Percentiles rank a stretch among this genome's conserved stretches.
Conservation (phyloP, 2,329 filamentous ascomycete species). For the Bisporella sp. region DNA sequence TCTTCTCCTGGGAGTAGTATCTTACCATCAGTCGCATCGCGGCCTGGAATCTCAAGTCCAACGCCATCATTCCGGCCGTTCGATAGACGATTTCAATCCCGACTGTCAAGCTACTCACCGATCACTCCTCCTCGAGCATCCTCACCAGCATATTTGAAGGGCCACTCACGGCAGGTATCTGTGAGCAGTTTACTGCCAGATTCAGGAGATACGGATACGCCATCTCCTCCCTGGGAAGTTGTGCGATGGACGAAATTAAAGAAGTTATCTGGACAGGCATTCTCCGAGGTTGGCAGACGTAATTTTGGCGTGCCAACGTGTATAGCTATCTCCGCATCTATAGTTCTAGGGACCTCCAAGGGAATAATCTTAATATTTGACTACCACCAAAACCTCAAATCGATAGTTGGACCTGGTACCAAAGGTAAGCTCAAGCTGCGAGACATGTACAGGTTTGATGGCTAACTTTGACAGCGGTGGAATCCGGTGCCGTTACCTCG, state of each 20-base stretch:
- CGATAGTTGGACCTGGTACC: constrained; percentile 87
- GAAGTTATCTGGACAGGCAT: constrained; percentile 82
- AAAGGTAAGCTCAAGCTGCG: constrained; percentile 54
- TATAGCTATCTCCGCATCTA: constrained; percentile 77
- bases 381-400: constrained; percentile 91
- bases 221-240: constrained; percentile 88
- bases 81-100: constrained; percentile 87
- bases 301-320: constrained; percentile 92
- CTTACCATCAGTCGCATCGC: constrained; percentile 61
- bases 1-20: constrained; percentile 70
- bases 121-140: constrained; percentile 56
- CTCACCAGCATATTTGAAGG: constrained; percentile 64
- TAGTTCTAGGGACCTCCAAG: constrained; percentile 88
- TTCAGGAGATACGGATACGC: constrained; percentile 58
- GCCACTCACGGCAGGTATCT: constrained; percentile 76
- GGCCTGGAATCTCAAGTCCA: constrained; percentile 59
- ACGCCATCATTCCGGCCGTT: constrained; percentile 87
- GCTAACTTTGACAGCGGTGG: constrained; percentile 58
- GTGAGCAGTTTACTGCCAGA: constrained; percentile 60
- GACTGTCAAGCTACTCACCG: constrained; percentile 51
- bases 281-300: constrained; percentile 85
- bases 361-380: constrained; percentile 94
- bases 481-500: constrained; percentile 81
- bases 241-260: constrained; percentile 91
- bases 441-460: constrained; percentile 1